Conservation (phyloP, 768 basidiomycete genomes). For the Trametes meyenii region DNA sequence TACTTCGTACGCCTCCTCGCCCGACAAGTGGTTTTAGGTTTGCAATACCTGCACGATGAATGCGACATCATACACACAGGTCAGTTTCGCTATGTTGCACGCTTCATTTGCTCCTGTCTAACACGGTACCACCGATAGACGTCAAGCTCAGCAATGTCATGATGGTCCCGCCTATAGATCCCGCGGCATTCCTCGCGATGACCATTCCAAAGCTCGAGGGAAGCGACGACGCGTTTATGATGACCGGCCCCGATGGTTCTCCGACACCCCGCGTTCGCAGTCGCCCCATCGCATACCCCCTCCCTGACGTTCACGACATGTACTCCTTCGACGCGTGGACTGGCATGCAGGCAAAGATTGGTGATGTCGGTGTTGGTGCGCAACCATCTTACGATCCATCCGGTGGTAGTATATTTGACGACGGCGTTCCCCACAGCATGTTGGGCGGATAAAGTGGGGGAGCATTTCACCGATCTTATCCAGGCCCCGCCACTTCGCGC, state of each 20-base stretch:
- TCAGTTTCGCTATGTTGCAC: not conserved
- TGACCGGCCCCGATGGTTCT: not conserved
- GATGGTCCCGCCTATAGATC: not conserved
- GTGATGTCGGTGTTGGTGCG: constrained; percentile 4
- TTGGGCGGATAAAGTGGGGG: not conserved
- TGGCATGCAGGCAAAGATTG: not conserved
- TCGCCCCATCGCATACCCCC: constrained; percentile 1
- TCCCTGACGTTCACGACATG: constrained; percentile 2
- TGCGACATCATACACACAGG: constrained; percentile 15
- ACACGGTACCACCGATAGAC: not conserved
- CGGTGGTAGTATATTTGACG: not conserved
- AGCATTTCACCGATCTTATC: constrained; percentile 10
- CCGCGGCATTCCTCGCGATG: not conserved
- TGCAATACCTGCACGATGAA: constrained; percentile 11
- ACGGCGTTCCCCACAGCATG: not conserved
- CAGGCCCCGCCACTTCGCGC: constrained; percentile 11
- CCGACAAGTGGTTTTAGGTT: constrained; percentile 6
- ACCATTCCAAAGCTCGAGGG: not conserved
- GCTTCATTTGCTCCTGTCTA: not conserved
- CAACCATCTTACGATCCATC: not conserved
- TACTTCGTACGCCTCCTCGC: constrained; percentile 9
- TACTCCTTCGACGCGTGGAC: not conserved
- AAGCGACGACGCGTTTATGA: not conserved
- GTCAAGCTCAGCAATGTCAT: not conserved
- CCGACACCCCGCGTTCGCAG: not conserved